Evolutionary conservation across 257 asterid species (phyloP), one percentile per base, ranked within the genome.

Genomic region (Euphrasia confusa): DNA sequence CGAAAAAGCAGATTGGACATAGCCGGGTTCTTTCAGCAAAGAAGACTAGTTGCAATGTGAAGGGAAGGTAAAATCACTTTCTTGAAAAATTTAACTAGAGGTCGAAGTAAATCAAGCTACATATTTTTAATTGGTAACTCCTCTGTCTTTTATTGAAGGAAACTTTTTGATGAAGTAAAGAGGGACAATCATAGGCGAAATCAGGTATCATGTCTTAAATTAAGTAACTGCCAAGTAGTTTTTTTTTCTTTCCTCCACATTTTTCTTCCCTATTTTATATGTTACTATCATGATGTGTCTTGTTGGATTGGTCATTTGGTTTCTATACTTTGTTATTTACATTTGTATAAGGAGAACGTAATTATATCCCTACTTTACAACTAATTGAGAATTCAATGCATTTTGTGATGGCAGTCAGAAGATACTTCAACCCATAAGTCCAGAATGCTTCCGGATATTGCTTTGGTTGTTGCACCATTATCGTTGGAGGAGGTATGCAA

Each of bases 61-160:
- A 70, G 30, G 96, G 88, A 80, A 88, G 98, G 98, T 91, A 86
- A 72, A 28, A 33, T 13, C 53, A 53, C 39, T 55, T 44, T 69
- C 8, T 42, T 39, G 45, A 28, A 8, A 10, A 45, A 56, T 65
- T 66, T 54, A 58, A 8, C 3, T 62, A 56, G 52, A 47, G 32
- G 21, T n/a, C n/a, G 27, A 17, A 56, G 11, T 47, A 54, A 18
- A 37, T 32, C 8, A 48, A 61, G 54, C 6, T 42, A 47, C 7
- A 13, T 24, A 0, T 30, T 47, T 28, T 35, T 63, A 2, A 72
- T 73, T 72, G 62, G 74, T 40, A n/a, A 12, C 24, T 3, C 32
- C 48, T 49, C n/a, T 59, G 33, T 65, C 10, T 58, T 33, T 60
- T 13, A 60, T 61, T 75, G 65, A 71, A 91, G 98, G 96, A 79